Evolutionary conservation across 192 early-diverging fungal species (phyloP).

Genomic region (Obelidium mucronatum): DNA sequence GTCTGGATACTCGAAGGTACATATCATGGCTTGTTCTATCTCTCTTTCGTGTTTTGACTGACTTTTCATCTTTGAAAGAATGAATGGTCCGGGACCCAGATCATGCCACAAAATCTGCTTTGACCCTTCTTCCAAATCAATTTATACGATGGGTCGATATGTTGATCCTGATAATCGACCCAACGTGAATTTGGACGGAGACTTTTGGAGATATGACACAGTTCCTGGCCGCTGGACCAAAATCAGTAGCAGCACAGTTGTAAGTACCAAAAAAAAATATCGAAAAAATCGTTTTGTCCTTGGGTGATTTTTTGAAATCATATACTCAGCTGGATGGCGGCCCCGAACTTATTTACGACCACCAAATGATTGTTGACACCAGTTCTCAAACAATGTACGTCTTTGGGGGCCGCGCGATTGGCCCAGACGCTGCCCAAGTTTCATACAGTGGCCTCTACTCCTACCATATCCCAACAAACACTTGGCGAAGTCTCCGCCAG

Average conservation of each 20-base stretch:
- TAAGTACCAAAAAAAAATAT: slow-evolving; percentile 42
- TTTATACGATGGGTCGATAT: slow-evolving; percentile 91
- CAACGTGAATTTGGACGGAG: slow-evolving; percentile 74
- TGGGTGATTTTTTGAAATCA: neutral
- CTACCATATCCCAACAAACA: slow-evolving; percentile 71
- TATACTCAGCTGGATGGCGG: slow-evolving; percentile 72
- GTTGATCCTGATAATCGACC: slow-evolving; percentile 78
- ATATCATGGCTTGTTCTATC: neutral
- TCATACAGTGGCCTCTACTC: slow-evolving; percentile 89
- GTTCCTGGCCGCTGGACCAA: slow-evolving; percentile 69
- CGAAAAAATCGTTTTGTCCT: neutral
- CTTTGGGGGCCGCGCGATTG: slow-evolving; percentile 84
- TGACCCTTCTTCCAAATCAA: slow-evolving; percentile 72
- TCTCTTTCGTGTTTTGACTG: neutral
- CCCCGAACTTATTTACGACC: slow-evolving; percentile 88
- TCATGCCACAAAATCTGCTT: slow-evolving; percentile 95
- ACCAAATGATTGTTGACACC: slow-evolving; percentile 92
- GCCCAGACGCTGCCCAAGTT: slow-evolving; percentile 68
- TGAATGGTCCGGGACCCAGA: slow-evolving; percentile 85
- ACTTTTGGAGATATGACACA: slow-evolving; percentile 92
- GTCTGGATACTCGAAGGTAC: slow-evolving; percentile 74
- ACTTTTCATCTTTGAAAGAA: slow-evolving; percentile 55
- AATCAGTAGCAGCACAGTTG: slow-evolving; percentile 80
- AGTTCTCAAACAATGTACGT: slow-evolving; percentile 77
- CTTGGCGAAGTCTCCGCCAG: slow-evolving; percentile 79